Evolutionary conservation across 2,329 filamentous ascomycete species (phyloP), one percentile per base, ranked within the genome.

Genomic region (Coniella vitis): DNA sequence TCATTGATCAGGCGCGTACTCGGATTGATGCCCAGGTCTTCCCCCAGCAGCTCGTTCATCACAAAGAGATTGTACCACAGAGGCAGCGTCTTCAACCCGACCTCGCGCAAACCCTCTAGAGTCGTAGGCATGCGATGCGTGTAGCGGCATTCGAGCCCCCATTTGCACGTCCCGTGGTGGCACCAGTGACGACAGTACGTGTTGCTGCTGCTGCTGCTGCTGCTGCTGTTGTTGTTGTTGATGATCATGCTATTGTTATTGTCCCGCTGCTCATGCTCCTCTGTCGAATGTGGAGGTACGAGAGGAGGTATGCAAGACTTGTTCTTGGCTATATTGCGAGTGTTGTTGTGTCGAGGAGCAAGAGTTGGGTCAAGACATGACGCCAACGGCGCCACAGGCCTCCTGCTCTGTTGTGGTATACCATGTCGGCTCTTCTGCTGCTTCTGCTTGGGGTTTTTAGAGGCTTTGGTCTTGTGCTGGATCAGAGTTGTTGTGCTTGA

Each of bases 101-200:
- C 65, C 47, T 65, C 63, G 8, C 56, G 57, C 7, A 76, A 66
- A 1, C 66, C 71, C 14, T 61, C 61, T 4, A 51, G 25, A 0
- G 68, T 71, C 51, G 56, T 57, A 3, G 75, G 75, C 73, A 78
- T 76, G 50, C 57, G 57, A 58, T 79, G 75, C 40, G 57, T 54
- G 58, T 67, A 72, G 4, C 64, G 64, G 59, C 75, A 79, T 8
- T 59, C 54, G 7, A 49, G 43, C 3, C 67, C 70, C 61, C 65
- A 76, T 55, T 64, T 68, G 60, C 75, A 79, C 12, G 60, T 65
- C 7, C 74, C 74, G 36, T 68, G 61, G 45, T 65, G 64, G 58
- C 73, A 75, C 73, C 73, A 79, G 58, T 72, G 63, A 12, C 68
- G 66, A 59, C 75, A 76, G 58, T 61, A 60, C n/a, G n/a, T n/a